Base-by-base conservation (phyloP, 2,329 filamentous ascomycete genomes). In the Monosporascus cannonballus region DNA sequence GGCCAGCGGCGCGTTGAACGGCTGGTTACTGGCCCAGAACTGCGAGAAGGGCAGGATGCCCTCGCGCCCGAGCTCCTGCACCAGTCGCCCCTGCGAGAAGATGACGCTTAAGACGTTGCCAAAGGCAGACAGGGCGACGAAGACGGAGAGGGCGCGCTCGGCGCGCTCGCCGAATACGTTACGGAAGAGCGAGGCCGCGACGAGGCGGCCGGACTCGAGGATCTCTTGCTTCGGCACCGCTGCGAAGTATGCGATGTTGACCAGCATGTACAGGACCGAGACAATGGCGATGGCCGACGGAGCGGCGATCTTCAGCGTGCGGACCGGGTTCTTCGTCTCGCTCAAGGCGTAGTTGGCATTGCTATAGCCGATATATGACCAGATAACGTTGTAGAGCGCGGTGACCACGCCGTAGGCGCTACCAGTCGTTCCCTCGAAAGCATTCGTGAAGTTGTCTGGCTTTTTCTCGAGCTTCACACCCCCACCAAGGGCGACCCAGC, bases 1-100 rank as follows among this genome's bases (percentile, higher is more conserved):
- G 6, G 81, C 72, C n/a, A 81, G 76, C 0, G 85, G 86, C 0
- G 86, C 78, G 52, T 84, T 82, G 56, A 84, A 86, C 0, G 86
- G 86, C 67, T 78, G 81, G 61, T 84, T 85, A 3, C 83, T 87
- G 0, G 85, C 85, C 81, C 83, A 89, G 64, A 89, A 80, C 2
- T 75, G 74, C 55, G 81, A 83, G 51, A 78, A 86, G 0, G 86
- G 86, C 15, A 89, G 62, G 5, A 89, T 71, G 0, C 85, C 85
- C 61, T 90, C 86, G 61, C 86, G 87, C 1, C 81, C 86, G 45
- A 89, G 72, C 65, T 89, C 85, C 57, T 85, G 81, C 58, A 82
- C 84, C 9, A 85, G 59, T 1, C 82, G 74, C 0, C 81, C 70
- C 50, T 84, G 79, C 0, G 80, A 75, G 58, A 85, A 85, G 53